These are phyloP conservation scores for Limtongia smithiae DNA, from an alignment of 805 yeast genomes.

Conservation along the genomic window DNA sequence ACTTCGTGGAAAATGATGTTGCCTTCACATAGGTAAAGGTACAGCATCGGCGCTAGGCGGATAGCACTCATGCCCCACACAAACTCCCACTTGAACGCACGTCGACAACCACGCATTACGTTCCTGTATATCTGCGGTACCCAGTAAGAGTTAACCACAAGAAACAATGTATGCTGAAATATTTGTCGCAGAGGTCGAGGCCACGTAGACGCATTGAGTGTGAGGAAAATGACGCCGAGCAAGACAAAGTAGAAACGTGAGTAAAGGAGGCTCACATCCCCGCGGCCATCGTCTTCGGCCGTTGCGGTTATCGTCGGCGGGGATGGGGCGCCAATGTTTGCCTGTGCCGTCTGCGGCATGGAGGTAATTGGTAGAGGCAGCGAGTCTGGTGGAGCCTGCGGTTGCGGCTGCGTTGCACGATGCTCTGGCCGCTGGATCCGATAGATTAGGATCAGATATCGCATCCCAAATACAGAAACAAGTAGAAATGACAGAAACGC, in stretches of 20 bases:
- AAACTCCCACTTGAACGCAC: conserved; percentile 70
- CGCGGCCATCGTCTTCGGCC: conserved; percentile 24
- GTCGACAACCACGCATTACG: conserved; percentile 61
- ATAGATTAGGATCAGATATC: conserved; percentile 64
- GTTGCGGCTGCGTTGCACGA: conserved; percentile 29
- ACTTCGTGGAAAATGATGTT: conserved; percentile 70
- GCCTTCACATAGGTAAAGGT: conserved; percentile 48
- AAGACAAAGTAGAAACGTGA: conserved; percentile 54
- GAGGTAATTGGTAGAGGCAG: conserved; percentile 33
- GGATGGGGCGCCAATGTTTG: conserved; percentile 9
- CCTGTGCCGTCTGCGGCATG: conserved; percentile 51
- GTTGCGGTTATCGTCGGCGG: too few relatives aligned
- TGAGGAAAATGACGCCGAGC: conserved; percentile 53
- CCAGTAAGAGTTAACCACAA: conserved; percentile 71
- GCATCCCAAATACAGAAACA: conserved; percentile 41
- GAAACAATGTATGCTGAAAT: conserved; percentile 55
- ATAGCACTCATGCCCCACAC: conserved; percentile 63
- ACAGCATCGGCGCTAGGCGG: conserved; percentile 61
- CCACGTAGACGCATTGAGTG: conserved; percentile 61
- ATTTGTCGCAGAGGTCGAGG: conserved; percentile 50
- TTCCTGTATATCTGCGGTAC: conserved; percentile 83
- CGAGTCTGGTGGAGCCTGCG: conserved; percentile 29
- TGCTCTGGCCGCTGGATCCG: conserved; percentile 53
- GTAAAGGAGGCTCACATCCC: conserved; percentile 52
- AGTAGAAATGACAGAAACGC: conserved; percentile 67